Evolutionary conservation across 306 rosid genomes (phyloP).

Genomic region (Medicago arabica): DNA sequence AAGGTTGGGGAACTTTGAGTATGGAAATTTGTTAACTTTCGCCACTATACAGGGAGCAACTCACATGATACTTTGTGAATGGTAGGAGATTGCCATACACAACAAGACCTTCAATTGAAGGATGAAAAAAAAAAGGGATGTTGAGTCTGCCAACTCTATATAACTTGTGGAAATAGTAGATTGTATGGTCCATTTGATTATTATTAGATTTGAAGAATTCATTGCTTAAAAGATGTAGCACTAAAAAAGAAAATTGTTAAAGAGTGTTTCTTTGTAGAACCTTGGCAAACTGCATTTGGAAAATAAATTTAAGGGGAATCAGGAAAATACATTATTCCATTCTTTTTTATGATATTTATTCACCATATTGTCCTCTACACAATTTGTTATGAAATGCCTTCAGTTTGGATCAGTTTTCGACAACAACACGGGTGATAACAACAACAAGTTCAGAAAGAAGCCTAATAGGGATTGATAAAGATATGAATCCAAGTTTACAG

Average conservation of each 20-base stretch:
- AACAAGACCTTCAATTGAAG: conserved; percentile 56
- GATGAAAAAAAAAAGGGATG: conserved; percentile 32
- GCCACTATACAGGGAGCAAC: conserved; percentile 87
- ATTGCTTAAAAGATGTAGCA: conserved; percentile 24
- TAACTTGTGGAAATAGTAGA: conserved; percentile 4
- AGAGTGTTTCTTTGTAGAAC: neutral
- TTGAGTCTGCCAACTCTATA: neutral
- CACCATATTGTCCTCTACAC: too few relatives aligned
- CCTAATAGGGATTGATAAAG: too few relatives aligned
- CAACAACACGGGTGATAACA: too few relatives aligned
- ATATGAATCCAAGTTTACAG: too few relatives aligned
- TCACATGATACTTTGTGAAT: conserved; percentile 83
- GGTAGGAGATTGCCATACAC: conserved; percentile 74
- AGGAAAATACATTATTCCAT: neutral
- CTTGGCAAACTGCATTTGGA: conserved; percentile 18
- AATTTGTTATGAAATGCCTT: too few relatives aligned
- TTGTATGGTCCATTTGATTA: conserved; percentile 23
- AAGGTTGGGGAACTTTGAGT: conserved; percentile 80
- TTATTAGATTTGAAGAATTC: conserved; percentile 28
- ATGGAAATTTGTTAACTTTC: conserved; percentile 75
- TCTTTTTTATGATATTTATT: conserved; percentile 3
- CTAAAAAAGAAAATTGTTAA: neutral
- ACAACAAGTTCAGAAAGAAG: too few relatives aligned
- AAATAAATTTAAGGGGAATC: neutral
- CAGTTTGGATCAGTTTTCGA: too few relatives aligned